Percentiles rank a stretch among this genome's conserved stretches.
Evolutionary conservation across 345 rosid species (phyloP).

Genomic region (Salix arbutifolia): DNA sequence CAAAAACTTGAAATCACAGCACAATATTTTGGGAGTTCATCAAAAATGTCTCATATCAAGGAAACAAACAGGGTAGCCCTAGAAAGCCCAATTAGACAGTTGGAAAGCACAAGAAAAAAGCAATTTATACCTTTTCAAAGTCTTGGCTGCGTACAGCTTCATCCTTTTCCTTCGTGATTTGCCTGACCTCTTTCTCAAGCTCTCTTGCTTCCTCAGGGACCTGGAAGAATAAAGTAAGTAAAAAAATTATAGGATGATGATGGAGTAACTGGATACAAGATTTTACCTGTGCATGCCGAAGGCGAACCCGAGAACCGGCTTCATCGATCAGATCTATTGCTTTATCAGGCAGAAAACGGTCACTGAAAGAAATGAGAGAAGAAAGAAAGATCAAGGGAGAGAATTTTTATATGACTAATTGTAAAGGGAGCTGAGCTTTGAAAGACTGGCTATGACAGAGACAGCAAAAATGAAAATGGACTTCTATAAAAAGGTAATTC

Average conservation of each 20-base stretch:
- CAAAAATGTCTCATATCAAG: not conserved
- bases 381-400: not conserved
- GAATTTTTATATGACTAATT: not conserved
- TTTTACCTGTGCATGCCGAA: constrained; percentile 85
- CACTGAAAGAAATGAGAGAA: constrained; percentile 41
- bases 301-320: constrained; percentile 98
- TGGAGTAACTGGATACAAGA: constrained; percentile 6
- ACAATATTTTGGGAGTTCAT: not conserved
- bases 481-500: not conserved
- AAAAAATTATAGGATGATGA: not conserved
- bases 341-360: constrained; percentile 96
- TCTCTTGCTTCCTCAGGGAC: constrained; percentile 98
- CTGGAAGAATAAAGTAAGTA: constrained; percentile 28
- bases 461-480: not conserved
- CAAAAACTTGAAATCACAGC: not conserved
- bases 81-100: not conserved
- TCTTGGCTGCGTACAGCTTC: constrained; percentile 95
- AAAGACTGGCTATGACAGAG: not conserved
- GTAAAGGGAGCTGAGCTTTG: not conserved
- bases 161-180: constrained; percentile 90
- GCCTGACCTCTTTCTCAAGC: constrained; percentile 91
- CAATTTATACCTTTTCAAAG: constrained; percentile 74
- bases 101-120: not conserved
- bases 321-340: constrained; percentile 99
- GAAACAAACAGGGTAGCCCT: not conserved